phyloP scores from a whole-genome alignment of 2,329 filamentous ascomycete genomes.

The Botrytis deweyae region DNA sequence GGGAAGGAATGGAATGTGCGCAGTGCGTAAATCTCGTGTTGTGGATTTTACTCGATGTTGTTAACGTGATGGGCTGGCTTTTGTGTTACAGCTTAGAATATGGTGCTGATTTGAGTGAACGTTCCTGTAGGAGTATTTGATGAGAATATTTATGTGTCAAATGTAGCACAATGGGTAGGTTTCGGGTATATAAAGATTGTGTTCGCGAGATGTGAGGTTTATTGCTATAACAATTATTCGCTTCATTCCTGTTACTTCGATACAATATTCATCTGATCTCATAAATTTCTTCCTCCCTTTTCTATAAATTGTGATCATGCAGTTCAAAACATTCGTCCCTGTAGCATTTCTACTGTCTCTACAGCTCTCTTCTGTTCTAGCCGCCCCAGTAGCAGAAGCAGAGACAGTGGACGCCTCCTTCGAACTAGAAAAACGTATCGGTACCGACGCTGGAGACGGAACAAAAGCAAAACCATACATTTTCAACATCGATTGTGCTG shows the following conservation, averaged over 20 bases:
- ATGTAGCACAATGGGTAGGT: too few species aligned
- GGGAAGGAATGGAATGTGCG: neutral
- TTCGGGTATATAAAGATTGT: neutral
- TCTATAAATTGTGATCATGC: constrained; percentile 7
- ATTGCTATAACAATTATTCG: neutral
- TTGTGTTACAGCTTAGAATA: neutral
- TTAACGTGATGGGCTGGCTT: neutral
- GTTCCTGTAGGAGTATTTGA: neutral
- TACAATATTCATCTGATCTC: neutral
- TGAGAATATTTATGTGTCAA: neutral
- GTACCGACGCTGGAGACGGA: neutral
- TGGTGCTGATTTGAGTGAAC: neutral
- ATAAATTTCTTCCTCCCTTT: neutral
- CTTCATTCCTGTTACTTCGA: neutral
- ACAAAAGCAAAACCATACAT: constrained; percentile 7
- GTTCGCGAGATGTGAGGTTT: neutral
- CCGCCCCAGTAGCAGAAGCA: constrained; percentile 13
- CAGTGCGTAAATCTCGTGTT: neutral
- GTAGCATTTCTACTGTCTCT: constrained; percentile 7
- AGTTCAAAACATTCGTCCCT: neutral
- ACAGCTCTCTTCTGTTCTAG: neutral
- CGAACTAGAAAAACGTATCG: neutral
- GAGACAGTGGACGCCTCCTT: neutral
- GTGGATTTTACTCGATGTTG: neutral
- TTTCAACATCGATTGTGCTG: constrained; percentile 9